Evolutionary conservation across 805 yeast genomes (phyloP).

Genomic region (Ogataea parapolymorpha): DNA sequence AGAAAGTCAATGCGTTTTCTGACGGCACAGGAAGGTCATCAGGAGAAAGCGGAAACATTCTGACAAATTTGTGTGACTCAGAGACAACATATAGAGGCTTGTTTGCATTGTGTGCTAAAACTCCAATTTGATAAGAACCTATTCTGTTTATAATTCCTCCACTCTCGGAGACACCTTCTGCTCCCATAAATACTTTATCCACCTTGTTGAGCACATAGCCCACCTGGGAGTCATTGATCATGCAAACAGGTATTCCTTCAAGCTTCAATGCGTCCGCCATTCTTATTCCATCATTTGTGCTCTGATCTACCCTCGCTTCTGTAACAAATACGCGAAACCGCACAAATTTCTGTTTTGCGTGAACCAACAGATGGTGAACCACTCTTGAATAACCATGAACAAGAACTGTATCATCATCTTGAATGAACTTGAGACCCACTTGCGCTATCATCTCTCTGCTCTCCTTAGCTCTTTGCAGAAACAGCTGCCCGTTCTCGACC

Average conservation of each 20-base stretch:
- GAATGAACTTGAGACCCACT: slow-evolving; percentile 81
- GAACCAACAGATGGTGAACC: slow-evolving; percentile 67
- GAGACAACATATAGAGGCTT: slow-evolving; percentile 94
- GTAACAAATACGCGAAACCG: slow-evolving; percentile 90
- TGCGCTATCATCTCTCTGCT: slow-evolving; percentile 85
- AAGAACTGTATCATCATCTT: slow-evolving; percentile 86
- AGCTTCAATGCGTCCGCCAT: slow-evolving; percentile 68
- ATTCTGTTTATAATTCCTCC: slow-evolving; percentile 96
- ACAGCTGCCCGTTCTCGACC: slow-evolving; percentile 90
- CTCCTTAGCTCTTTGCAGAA: slow-evolving; percentile 87
- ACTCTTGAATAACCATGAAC: slow-evolving; percentile 94
- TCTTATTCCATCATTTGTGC: slow-evolving; percentile 69
- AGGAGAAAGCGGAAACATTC: slow-evolving; percentile 92
- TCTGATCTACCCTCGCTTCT: slow-evolving; percentile 83
- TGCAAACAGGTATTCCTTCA: slow-evolving; percentile 78
- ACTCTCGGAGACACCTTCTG: slow-evolving; percentile 98
- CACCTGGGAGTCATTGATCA: slow-evolving; percentile 90
- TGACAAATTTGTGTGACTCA: slow-evolving; percentile 92
- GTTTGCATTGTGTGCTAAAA: slow-evolving; percentile 82
- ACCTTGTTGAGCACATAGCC: slow-evolving; percentile 89
- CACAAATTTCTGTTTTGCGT: slow-evolving; percentile 73
- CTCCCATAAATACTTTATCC: slow-evolving; percentile 93
- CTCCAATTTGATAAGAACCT: slow-evolving; percentile 94
- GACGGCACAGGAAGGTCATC: slow-evolving; percentile 74
- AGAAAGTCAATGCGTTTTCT: slow-evolving; percentile 44